Conservation (phyloP, 345 rosid species). For the Anacardium occidentale region DNA sequence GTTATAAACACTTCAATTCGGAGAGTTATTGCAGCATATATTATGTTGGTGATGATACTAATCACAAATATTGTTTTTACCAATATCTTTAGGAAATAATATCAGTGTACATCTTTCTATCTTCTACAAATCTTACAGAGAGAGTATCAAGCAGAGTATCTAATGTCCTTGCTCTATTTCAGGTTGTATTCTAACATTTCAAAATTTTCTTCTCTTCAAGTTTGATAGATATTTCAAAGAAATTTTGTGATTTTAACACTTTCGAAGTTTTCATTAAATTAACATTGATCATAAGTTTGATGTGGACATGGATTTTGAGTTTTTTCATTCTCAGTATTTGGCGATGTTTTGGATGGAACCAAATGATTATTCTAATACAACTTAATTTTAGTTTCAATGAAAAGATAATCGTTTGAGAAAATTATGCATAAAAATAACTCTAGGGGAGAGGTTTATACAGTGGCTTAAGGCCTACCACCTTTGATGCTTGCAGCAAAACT, state of each 20-base stretch:
- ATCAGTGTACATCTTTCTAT: conserved; percentile 31
- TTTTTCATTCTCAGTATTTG: too few species aligned
- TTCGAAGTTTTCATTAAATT: background rate
- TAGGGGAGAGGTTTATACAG: background rate
- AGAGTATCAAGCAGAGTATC: conserved; percentile 33
- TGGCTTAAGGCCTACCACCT: background rate
- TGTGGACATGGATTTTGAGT: background rate
- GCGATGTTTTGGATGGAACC: background rate
- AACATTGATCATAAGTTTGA: background rate
- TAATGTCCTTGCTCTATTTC: conserved; percentile 54
- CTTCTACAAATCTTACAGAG: conserved; percentile 29
- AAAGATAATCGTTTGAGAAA: background rate
- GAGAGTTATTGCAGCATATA: background rate
- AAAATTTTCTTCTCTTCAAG: background rate
- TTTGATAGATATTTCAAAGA: too few species aligned
- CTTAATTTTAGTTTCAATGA: background rate
- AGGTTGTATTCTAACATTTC: conserved; percentile 29
- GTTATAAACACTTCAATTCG: conserved; percentile 2
- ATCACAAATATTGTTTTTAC: background rate
- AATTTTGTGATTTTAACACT: too few species aligned
- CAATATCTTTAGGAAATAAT: conserved; percentile 46
- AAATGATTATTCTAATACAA: background rate
- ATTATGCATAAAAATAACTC: background rate
- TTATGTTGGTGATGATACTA: background rate
- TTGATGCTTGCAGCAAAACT: background rate